Evolutionary conservation across 2,329 filamentous ascomycete species (phyloP), one percentile per base, ranked within the genome.

Genomic region (Passalora sequoiae): DNA sequence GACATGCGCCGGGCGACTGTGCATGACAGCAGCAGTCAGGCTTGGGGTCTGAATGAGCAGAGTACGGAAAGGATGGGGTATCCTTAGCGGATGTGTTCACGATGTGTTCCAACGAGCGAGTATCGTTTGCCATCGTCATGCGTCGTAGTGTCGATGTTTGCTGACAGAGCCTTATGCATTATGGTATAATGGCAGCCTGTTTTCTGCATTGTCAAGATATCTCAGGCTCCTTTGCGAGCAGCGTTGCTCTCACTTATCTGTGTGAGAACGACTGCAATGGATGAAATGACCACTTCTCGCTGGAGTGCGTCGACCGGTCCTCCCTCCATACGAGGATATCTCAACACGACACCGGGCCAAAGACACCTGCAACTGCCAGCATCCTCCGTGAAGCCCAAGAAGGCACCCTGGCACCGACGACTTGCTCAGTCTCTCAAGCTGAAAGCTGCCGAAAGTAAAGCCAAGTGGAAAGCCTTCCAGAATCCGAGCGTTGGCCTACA

Each of bases 1-100:
- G 77, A 81, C 58, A 67, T 81, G 69, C 61, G 78, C 35, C 63
- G 78, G 47, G 72, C 74, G 4, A 80, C 76, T 1, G 75, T 80
- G 1, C 71, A 78, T 56, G 76, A 72, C 57, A 59, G 57, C 10
- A 69, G 68, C 46, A 45, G 42, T 8, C 56, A 59, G 15, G 69
- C 67, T 27, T 72, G 68, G 67, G 69, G 71, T 2, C 51, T 70
- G 44, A 74, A 73, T 56, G 60, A 63, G 50, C 46, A 43, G 30
- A 60, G 48, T 6, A 55, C 56, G 32, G 52, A 54, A 1, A 42
- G 32, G 28, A 40, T 44, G 36, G 42, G 42, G 3, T 44, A 24
- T 44, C 42, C 42, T 12, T 44, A 35, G 21, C 6, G 13, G 13
- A 3, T 30, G 25, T 19, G 9, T 40, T 16, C 38, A 40, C 10